These are phyloP conservation scores for Neonothopanus nambi DNA, from an alignment of 1,284 basidiomycete genomes.

Conservation along the genomic window DNA sequence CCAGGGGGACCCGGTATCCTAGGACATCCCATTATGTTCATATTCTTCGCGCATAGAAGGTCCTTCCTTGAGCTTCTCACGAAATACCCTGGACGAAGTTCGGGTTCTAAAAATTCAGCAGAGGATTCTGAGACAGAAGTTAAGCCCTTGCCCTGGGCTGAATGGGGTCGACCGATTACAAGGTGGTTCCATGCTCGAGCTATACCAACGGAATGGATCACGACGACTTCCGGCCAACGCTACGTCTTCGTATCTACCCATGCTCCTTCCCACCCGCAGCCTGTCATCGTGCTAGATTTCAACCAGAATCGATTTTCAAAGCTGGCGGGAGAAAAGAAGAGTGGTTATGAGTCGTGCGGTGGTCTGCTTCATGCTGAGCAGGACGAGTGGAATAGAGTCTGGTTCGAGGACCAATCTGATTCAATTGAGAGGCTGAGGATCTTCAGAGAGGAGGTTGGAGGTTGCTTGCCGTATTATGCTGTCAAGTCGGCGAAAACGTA, in stretches of 20 bases:
- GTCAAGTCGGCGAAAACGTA: neutral
- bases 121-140: neutral
- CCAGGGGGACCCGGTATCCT: neutral
- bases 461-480: conserved; percentile 9
- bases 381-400: neutral
- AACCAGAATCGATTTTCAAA: conserved; percentile 10
- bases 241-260: conserved; percentile 7
- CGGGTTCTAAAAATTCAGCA: neutral
- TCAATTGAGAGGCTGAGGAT: conserved; percentile 4
- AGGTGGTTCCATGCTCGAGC: conserved; percentile 7
- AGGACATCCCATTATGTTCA: conserved; percentile 1
- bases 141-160: conserved; percentile 3
- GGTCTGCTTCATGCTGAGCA: neutral
- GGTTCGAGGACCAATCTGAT: conserved; percentile 1
- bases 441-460: conserved; percentile 13
- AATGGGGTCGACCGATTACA: conserved; percentile 12
- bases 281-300: conserved; percentile 10
- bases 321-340: neutral
- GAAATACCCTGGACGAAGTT: neutral
- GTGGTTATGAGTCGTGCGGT: neutral
- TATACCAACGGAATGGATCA: conserved; percentile 14
- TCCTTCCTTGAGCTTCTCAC: conserved; percentile 4
- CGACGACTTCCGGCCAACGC: conserved; percentile 13
- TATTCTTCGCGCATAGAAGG: conserved; percentile 13
- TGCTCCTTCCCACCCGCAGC: conserved; percentile 4